phyloP scores from a whole-genome alignment of 768 basidiomycete genomes.

The Suillus placidus region DNA sequence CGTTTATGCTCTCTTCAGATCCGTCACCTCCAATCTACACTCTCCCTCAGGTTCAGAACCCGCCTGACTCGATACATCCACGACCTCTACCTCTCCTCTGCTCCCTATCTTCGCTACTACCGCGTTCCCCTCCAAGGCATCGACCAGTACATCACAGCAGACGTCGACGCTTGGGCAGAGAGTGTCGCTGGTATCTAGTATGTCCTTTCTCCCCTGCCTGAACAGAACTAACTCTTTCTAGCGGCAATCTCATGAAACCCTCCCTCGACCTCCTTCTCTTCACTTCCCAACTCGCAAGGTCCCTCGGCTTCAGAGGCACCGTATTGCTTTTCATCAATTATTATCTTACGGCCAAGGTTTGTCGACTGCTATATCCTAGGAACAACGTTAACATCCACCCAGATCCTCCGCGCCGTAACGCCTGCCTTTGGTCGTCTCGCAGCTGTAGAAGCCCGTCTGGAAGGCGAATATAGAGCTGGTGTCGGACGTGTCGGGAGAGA shows the following conservation, averaged over 20 bases:
- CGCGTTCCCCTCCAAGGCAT: conserved; percentile 67
- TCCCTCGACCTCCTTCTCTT: conserved; percentile 89
- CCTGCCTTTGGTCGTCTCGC: conserved; percentile 93
- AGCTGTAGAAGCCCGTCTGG: conserved; percentile 80
- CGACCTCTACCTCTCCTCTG: conserved; percentile 85
- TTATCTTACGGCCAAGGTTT: conserved; percentile 69
- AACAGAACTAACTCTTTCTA: conserved; percentile 29
- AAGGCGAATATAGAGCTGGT: conserved; percentile 91
- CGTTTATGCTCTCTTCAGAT: conserved; percentile 51
- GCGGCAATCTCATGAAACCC: conserved; percentile 93
- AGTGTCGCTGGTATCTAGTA: conserved; percentile 86
- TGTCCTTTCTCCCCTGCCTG: conserved; percentile 33
- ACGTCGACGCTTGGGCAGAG: conserved; percentile 88
- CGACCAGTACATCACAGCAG: conserved; percentile 93
- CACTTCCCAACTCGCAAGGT: conserved; percentile 86
- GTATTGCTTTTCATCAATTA: conserved; percentile 81
- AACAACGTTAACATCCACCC: neutral
- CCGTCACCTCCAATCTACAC: conserved; percentile 83
- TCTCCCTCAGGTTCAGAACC: conserved; percentile 81
- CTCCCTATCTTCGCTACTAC: conserved; percentile 74
- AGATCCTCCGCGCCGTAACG: conserved; percentile 80
- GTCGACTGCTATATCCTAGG: neutral
- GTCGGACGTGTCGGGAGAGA: conserved; percentile 86
- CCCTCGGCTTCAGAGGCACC: conserved; percentile 85
- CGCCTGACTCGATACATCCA: conserved; percentile 89